Conservation (phyloP, 345 rosid species). For the Gossypium longicalyx region DNA sequence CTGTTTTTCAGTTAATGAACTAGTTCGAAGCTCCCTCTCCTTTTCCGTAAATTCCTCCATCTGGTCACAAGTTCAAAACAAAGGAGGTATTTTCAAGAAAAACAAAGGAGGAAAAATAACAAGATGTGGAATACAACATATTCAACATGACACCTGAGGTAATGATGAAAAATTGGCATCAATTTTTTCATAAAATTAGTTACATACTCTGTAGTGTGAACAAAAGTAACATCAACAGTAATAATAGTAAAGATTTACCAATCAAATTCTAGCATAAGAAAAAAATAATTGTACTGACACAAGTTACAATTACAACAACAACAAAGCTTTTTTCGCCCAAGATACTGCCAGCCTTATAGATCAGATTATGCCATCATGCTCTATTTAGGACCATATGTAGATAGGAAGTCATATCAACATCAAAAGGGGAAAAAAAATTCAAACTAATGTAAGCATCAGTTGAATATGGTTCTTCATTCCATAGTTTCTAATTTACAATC, state of each 20-base stretch:
- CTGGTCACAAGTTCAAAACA: conserved; percentile 34
- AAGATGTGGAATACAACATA: neutral
- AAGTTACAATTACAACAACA: neutral
- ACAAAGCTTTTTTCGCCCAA: neutral
- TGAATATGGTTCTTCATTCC: neutral
- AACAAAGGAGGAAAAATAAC: neutral
- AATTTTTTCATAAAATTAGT: neutral
- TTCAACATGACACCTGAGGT: neutral
- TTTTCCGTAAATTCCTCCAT: conserved; percentile 61
- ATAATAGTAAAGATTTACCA: neutral
- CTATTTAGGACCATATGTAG: neutral
- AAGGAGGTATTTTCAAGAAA: conserved; percentile 5
- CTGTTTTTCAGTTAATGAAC: conserved; percentile 20
- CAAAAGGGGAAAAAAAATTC: neutral
- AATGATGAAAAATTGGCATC: neutral
- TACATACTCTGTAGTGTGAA: neutral
- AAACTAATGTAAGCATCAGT: neutral
- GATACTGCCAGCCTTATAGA: neutral
- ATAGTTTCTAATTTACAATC: neutral
- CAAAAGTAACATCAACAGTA: neutral
- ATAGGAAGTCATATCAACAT: neutral
- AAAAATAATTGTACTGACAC: neutral
- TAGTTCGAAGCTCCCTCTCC: conserved; percentile 46
- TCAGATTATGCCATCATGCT: neutral
- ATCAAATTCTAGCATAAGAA: conserved; percentile 2